phyloP scores from a whole-genome alignment of 1,284 basidiomycete genomes.

The Cryptococcus sp. region DNA sequence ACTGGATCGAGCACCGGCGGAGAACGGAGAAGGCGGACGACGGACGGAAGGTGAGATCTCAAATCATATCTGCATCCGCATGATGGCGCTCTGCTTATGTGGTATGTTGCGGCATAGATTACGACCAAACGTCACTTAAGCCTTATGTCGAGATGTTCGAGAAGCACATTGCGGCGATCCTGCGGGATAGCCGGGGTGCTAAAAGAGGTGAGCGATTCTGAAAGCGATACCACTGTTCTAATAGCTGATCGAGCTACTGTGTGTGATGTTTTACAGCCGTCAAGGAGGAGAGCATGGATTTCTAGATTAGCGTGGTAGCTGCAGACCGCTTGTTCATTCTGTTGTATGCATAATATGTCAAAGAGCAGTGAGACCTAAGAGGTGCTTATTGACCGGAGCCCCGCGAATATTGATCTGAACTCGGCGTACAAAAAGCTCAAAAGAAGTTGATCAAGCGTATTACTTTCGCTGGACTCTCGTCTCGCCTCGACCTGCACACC shows the following conservation, averaged over 20 bases:
- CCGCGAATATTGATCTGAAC: too few species aligned
- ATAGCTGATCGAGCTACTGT: background rate
- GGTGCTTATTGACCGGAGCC: too few species aligned
- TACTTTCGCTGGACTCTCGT: too few species aligned
- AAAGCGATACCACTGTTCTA: background rate
- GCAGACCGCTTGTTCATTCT: background rate
- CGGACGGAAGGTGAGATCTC: conserved; percentile 26
- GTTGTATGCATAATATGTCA: conserved; percentile 10
- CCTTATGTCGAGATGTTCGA: conserved; percentile 91
- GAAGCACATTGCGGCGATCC: conserved; percentile 61
- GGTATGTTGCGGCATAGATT: conserved; percentile 40
- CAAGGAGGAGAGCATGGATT: conserved; percentile 40
- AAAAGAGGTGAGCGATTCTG: conserved; percentile 26
- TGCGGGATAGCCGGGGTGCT: conserved; percentile 48
- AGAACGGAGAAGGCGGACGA: conserved; percentile 41
- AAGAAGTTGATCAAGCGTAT: too few species aligned
- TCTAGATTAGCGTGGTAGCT: conserved; percentile 16
- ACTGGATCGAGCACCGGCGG: conserved; percentile 61
- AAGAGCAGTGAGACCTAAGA: too few species aligned
- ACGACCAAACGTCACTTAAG: conserved; percentile 64
- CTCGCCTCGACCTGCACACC: too few species aligned
- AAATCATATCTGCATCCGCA: conserved; percentile 39
- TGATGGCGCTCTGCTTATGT: conserved; percentile 56
- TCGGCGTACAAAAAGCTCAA: too few species aligned
- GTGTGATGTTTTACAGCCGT: conserved; percentile 7